phyloP scores from a whole-genome alignment of 768 basidiomycete species.

The Suillus cothurnatus region DNA sequence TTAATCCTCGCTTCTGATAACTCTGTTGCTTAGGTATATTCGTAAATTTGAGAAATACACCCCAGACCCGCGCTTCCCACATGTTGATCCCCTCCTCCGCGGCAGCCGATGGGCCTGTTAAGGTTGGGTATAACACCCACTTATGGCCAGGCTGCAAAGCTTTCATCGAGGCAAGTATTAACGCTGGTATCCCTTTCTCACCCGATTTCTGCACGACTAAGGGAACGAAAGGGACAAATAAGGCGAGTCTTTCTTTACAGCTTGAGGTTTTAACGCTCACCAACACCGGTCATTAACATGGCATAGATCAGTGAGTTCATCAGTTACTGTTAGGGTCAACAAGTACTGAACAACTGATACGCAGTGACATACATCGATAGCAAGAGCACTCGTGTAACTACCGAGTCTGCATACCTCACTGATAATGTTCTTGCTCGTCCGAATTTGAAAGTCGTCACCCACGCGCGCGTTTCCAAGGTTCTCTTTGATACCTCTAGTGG shows the following conservation, averaged over 20 bases:
- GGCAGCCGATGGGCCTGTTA: conserved; percentile 59
- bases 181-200: conserved; percentile 51
- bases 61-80: conserved; percentile 50
- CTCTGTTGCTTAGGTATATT: conserved; percentile 54
- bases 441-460: conserved; percentile 63
- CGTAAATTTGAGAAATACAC: conserved; percentile 65
- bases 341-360: conserved; percentile 11
- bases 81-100: conserved; percentile 46
- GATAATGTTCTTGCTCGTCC: conserved; percentile 60
- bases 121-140: conserved; percentile 57
- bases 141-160: conserved; percentile 45
- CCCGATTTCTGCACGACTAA: conserved; percentile 58
- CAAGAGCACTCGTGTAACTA: conserved; percentile 55
- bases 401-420: conserved; percentile 70
- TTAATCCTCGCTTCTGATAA: conserved; percentile 1
- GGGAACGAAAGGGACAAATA: conserved; percentile 63
- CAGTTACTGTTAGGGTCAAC: conserved; percentile 11
- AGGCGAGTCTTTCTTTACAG: conserved; percentile 42
- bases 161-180: conserved; percentile 58
- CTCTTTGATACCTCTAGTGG: conserved; percentile 48
- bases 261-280: background rate
- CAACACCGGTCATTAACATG: background rate
- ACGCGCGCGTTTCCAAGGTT: conserved; percentile 59
- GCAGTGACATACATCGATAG: conserved; percentile 69
- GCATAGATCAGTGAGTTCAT: conserved; percentile 42